Evolutionary conservation across 1,284 basidiomycete species (phyloP).

Genomic region (Chondrostereum purpureum): DNA sequence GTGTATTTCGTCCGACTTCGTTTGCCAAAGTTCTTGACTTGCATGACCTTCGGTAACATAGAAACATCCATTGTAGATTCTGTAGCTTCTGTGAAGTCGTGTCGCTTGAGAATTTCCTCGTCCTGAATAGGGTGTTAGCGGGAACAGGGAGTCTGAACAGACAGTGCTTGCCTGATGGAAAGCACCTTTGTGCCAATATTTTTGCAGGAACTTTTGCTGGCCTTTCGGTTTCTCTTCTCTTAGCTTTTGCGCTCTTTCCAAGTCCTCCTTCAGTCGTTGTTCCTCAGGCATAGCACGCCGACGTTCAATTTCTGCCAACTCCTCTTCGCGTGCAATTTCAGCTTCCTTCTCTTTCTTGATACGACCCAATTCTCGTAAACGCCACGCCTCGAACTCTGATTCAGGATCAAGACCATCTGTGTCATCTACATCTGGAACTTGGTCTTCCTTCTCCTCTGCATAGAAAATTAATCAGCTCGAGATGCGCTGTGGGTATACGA

Average conservation of each 20-base stretch:
- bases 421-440: slow-evolving; percentile 87
- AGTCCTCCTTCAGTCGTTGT: slow-evolving; percentile 84
- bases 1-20: slow-evolving; percentile 92
- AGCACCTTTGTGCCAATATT: slow-evolving; percentile 99
- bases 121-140: slow-evolving; percentile 46
- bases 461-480: slow-evolving; percentile 8
- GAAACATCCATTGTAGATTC: slow-evolving; percentile 83
- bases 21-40: slow-evolving; percentile 95
- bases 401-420: slow-evolving; percentile 89
- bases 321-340: slow-evolving; percentile 68
- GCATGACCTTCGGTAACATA: slow-evolving; percentile 90
- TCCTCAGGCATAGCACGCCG: slow-evolving; percentile 89
- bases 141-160: slow-evolving; percentile 4
- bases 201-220: slow-evolving; percentile 89
- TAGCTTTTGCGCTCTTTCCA: slow-evolving; percentile 76
- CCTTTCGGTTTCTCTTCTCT: slow-evolving; percentile 84
- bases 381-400: slow-evolving; percentile 94
- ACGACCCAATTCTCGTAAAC: slow-evolving; percentile 84
- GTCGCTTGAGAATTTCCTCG: slow-evolving; percentile 76
- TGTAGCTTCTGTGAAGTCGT: slow-evolving; percentile 88
- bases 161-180: slow-evolving; percentile 77
- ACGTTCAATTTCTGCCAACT: slow-evolving; percentile 86
- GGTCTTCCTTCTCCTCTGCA: slow-evolving; percentile 79
- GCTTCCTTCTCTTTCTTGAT: slow-evolving; percentile 91
- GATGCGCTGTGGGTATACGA: slow-evolving; percentile 5